Evolutionary conservation across 2,329 filamentous ascomycete species (phyloP).

Genomic region (Pseudogymnoascus sp.): DNA sequence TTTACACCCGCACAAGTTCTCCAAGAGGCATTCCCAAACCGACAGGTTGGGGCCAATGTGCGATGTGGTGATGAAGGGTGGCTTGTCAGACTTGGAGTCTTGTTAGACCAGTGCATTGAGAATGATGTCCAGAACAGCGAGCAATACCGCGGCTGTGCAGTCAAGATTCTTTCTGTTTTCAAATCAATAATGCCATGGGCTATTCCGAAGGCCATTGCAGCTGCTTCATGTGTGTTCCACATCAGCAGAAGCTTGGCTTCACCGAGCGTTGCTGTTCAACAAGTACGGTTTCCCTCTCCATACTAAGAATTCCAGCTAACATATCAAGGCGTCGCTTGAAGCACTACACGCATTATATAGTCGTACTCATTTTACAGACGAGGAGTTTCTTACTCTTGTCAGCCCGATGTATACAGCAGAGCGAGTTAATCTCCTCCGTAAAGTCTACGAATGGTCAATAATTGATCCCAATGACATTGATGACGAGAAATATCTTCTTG

Average conservation of each 20-base stretch:
- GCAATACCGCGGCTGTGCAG: conserved; percentile 59
- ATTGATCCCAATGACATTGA: conserved; percentile 77
- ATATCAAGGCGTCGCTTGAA: conserved; percentile 62
- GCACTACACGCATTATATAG: conserved; percentile 76
- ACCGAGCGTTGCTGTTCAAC: conserved; percentile 62
- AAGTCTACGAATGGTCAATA: conserved; percentile 71
- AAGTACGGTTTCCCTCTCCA: conserved; percentile 43
- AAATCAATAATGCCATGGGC: conserved; percentile 80
- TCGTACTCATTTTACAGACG: conserved; percentile 63
- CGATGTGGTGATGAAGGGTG: conserved; percentile 78
- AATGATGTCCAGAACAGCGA: conserved; percentile 56
- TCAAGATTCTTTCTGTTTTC: conserved; percentile 70
- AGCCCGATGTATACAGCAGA: conserved; percentile 69
- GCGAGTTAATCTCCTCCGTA: conserved; percentile 61
- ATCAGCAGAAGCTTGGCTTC: conserved; percentile 65
- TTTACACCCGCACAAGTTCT: conserved; percentile 75
- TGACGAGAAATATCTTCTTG: conserved; percentile 82
- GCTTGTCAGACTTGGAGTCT: conserved; percentile 66
- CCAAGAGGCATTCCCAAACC: conserved; percentile 64
- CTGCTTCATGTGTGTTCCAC: conserved; percentile 59
- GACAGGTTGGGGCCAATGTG: conserved; percentile 54
- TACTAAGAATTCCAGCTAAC: background rate
- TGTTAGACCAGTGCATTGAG: conserved; percentile 65
- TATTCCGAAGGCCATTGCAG: conserved; percentile 70
- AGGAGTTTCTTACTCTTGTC: conserved; percentile 70